Evolutionary conservation across 495 filamentous ascomycete genomes (phyloP).

Genomic region (Penicillium roqueforti): DNA sequence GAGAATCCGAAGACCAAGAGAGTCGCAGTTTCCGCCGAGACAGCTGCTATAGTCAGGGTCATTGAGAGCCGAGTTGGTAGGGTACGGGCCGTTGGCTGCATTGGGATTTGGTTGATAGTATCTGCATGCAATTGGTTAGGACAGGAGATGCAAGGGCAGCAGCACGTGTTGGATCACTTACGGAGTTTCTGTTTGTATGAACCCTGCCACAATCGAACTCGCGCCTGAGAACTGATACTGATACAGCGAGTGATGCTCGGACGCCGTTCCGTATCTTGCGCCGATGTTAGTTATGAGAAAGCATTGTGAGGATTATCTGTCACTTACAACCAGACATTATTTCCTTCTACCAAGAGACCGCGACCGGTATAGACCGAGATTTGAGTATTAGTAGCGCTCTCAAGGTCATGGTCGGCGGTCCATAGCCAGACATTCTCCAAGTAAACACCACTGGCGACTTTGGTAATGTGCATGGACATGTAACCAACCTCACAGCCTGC

Average conservation of each 20-base stretch:
- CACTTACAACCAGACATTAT: slow-evolving; percentile 54
- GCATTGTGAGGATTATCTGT: neutral
- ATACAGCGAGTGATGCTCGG: slow-evolving; percentile 74
- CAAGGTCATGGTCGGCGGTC: slow-evolving; percentile 73
- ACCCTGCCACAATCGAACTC: slow-evolving; percentile 64
- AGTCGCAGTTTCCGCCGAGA: slow-evolving; percentile 52
- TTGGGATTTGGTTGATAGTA: slow-evolving; percentile 64
- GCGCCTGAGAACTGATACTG: slow-evolving; percentile 76
- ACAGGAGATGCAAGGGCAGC: neutral
- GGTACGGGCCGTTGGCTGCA: slow-evolving; percentile 55
- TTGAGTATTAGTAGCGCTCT: slow-evolving; percentile 51
- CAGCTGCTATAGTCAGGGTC: slow-evolving; percentile 57
- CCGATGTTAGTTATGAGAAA: slow-evolving; percentile 8
- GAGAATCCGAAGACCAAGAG: slow-evolving; percentile 64
- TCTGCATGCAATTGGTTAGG: slow-evolving; percentile 10
- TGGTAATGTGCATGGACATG: slow-evolving; percentile 64
- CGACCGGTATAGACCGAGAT: slow-evolving; percentile 68
- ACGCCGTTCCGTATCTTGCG: slow-evolving; percentile 58
- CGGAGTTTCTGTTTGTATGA: slow-evolving; percentile 82
- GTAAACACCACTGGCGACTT: slow-evolving; percentile 46
- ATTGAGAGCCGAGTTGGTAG: slow-evolving; percentile 36
- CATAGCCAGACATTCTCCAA: slow-evolving; percentile 68
- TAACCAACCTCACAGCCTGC: slow-evolving; percentile 59
- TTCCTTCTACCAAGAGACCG: slow-evolving; percentile 58
- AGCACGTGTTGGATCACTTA: slow-evolving; percentile 13